phyloP scores from a whole-genome alignment of 1,284 basidiomycete genomes.

The Abortiporus biennis region DNA sequence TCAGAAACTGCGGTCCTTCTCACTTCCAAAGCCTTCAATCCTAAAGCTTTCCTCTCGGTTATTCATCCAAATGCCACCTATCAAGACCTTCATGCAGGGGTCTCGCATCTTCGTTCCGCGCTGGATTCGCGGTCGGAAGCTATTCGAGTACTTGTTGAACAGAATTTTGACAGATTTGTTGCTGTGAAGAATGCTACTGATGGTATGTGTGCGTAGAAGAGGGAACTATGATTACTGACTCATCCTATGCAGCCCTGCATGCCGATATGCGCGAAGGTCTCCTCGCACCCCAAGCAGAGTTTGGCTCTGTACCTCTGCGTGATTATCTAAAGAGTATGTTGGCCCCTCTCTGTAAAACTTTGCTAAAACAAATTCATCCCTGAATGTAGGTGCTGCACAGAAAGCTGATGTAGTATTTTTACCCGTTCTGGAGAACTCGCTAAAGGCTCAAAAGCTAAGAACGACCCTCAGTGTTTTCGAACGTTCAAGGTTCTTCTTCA shows the following conservation, averaged over 20 bases:
- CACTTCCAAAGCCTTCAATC: conserved; percentile 93
- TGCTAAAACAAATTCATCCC: background rate
- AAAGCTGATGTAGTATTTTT: conserved; percentile 96
- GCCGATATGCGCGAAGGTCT: conserved; percentile 92
- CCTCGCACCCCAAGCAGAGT: conserved; percentile 72
- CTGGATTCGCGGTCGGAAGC: conserved; percentile 91
- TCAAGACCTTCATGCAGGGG: conserved; percentile 80
- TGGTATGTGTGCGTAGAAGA: conserved; percentile 42
- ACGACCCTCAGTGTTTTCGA: conserved; percentile 95
- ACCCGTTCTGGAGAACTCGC: conserved; percentile 92
- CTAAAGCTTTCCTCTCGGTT: conserved; percentile 87
- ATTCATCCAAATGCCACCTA: conserved; percentile 97
- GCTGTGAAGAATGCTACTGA: conserved; percentile 96
- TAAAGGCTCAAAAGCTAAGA: conserved; percentile 90
- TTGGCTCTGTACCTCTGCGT: conserved; percentile 77
- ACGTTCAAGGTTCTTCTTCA: conserved; percentile 97
- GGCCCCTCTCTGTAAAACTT: background rate
- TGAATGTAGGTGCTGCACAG: conserved; percentile 65
- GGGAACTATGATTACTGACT: conserved; percentile 2
- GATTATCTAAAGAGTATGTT: conserved; percentile 79
- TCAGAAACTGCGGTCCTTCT: conserved; percentile 80
- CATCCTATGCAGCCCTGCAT: conserved; percentile 61
- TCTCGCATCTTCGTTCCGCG: conserved; percentile 63
- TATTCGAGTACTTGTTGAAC: conserved; percentile 90
- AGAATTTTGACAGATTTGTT: conserved; percentile 98